Evolutionary conservation across 495 filamentous ascomycete genomes (phyloP), one percentile per base, ranked within the genome.

Genomic region (Penicillium angulare): DNA sequence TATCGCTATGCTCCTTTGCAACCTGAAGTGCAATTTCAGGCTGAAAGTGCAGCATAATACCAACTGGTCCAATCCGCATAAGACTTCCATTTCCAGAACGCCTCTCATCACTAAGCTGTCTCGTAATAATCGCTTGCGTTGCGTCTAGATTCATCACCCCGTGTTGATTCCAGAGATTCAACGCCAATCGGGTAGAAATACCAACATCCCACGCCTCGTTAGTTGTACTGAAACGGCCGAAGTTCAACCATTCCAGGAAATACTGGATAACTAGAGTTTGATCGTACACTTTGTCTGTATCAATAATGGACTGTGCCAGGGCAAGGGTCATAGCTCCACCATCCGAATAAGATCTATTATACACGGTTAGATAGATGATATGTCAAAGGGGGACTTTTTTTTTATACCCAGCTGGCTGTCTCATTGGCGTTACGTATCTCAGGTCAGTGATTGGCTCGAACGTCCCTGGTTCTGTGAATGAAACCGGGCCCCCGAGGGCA

Each of bases 321-420:
- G 73, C 76, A 3, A 79, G 60, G 5, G 74, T 72, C 69, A 78
- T 74, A 18, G 69, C 61, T 1, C 71, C 76, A 49, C 79, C 75
- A 53, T 78, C 77, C 4, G 77, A 77, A 52, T 70, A 78, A 31
- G 65, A 66, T 7, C 76, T 74, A 20, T 55, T 42, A 18, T 40
- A 7, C 8, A 40, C 17, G 18, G 16, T 46, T 22, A 7, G 35
- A 45, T 9, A 12, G 35, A 2, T 12, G 3, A 1, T 29, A 9
- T 15, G 26, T 18, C 9, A 9, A 13, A 10, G 34, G 24, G 48
- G 13, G 8, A 2, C 5, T 7, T 9, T 2, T 7, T 6, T 1
- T 7, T 9, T 38, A 10, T 50, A 64, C 65, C 65, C 63, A 7
- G 60, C 60, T 31, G 63, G 65, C 43, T 62, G 16, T 3, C 46